phyloP scores from a whole-genome alignment of 495 filamentous ascomycete species.

The Xanthoparmelia taractica region DNA sequence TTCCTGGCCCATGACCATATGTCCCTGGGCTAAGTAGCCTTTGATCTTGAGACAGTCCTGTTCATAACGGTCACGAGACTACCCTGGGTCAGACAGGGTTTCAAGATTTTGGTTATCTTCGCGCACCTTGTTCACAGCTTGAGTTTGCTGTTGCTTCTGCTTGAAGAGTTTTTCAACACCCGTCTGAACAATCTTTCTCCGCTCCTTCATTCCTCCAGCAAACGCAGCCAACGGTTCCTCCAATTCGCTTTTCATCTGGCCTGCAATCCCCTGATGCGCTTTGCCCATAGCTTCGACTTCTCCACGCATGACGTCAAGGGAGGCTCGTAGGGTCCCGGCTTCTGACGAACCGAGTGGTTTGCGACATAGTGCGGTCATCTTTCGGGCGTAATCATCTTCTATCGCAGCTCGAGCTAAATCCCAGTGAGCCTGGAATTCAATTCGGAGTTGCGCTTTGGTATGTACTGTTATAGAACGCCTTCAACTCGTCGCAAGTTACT shows the following conservation, averaged over 20 bases:
- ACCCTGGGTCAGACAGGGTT: conserved; percentile 26
- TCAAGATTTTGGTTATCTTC: not conserved
- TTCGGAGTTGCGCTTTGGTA: conserved; percentile 36
- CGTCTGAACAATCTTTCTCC: conserved; percentile 89
- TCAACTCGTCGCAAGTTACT: conserved; percentile 88
- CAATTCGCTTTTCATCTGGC: conserved; percentile 93
- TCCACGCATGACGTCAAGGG: conserved; percentile 76
- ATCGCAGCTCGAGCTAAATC: conserved; percentile 74
- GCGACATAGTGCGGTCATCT: conserved; percentile 73
- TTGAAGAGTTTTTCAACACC: conserved; percentile 92
- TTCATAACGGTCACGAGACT: conserved; percentile 90
- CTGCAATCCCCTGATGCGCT: conserved; percentile 79
- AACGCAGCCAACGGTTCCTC: conserved; percentile 92
- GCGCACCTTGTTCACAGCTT: conserved; percentile 78
- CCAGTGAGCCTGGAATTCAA: conserved; percentile 1
- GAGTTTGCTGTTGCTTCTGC: conserved; percentile 83
- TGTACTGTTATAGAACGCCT: conserved; percentile 81
- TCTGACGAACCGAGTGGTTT: conserved; percentile 90
- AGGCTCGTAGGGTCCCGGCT: conserved; percentile 69
- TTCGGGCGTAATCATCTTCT: conserved; percentile 96
- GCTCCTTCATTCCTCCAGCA: conserved; percentile 86
- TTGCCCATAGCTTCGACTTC: conserved; percentile 96
- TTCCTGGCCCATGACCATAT: conserved; percentile 99
- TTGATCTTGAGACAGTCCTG: conserved; percentile 98
- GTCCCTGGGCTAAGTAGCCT: conserved; percentile 93